A percentile compares a stretch with the other conserved stretches of the same genome.
These are phyloP conservation scores for Gillenia trifoliata DNA, from an alignment of 306 rosid species.

Conservation along the genomic window DNA sequence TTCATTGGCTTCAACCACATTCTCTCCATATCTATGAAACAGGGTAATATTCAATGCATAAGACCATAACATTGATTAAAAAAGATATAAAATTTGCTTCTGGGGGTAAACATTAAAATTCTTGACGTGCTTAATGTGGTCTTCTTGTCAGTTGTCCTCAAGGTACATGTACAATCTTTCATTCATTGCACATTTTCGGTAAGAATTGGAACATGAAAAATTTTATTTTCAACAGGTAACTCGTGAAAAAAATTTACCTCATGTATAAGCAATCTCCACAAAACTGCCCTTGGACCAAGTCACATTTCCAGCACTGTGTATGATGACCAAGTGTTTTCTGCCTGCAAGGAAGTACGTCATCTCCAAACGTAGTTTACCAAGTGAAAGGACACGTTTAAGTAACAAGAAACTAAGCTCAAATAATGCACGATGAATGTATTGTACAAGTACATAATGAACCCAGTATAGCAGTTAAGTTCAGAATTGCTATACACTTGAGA, in stretches of 20 bases:
- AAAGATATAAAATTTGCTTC: neutral
- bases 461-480: neutral
- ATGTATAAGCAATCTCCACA: conserved; percentile 89
- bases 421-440: neutral
- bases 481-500: neutral
- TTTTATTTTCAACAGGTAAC: neutral
- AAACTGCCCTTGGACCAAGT: conserved; percentile 49
- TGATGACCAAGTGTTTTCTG: conserved; percentile 51
- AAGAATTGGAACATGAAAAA: neutral
- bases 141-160: neutral
- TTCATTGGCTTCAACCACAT: conserved; percentile 43
- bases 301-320: conserved; percentile 59
- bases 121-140: neutral
- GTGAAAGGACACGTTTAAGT: neutral
- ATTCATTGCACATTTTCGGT: neutral
- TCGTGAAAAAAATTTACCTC: conserved; percentile 40
- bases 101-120: neutral
- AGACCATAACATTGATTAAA: neutral
- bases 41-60: neutral
- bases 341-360: conserved; percentile 42
- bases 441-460: neutral
- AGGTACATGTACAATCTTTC: neutral
- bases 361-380: neutral
- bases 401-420: neutral
- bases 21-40: conserved; percentile 64